Conservation (phyloP, 2,329 filamentous ascomycete genomes). For the Amauroascus verrucosus region DNA sequence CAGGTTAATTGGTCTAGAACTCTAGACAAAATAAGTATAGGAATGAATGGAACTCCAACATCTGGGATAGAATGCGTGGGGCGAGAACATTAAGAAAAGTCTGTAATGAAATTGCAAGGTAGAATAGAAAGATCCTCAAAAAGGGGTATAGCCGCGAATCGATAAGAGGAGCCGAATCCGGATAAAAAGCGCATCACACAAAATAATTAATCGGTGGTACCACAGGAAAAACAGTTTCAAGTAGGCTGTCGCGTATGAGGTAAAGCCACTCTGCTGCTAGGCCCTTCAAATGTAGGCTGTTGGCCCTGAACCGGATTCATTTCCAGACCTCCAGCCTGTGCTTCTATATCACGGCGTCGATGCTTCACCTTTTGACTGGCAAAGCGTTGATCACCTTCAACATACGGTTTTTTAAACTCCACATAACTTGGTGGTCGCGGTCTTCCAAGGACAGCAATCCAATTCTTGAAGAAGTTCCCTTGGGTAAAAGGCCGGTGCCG, state of each 20-base stretch:
- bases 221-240: background rate
- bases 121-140: background rate
- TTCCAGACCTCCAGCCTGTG: conserved; percentile 53
- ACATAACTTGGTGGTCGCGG: conserved; percentile 83
- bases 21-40: background rate
- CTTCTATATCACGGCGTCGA: conserved; percentile 39
- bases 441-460: conserved; percentile 67
- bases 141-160: conserved; percentile 4
- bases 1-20: background rate
- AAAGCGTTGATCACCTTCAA: conserved; percentile 75
- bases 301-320: conserved; percentile 52
- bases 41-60: background rate
- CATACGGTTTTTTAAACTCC: conserved; percentile 67
- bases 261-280: conserved; percentile 10
- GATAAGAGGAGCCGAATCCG: background rate
- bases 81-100: background rate
- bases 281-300: conserved; percentile 11
- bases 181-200: background rate
- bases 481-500: conserved; percentile 85
- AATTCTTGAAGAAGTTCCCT: conserved; percentile 64
- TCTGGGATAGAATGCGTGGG: background rate
- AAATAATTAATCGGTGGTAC: background rate
- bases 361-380: conserved; percentile 49
- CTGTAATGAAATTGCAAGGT: background rate
- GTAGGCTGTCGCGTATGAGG: background rate